Evolutionary conservation across 2,329 filamentous ascomycete species (phyloP).

Genomic region (Myriosclerotinia scirpicola): DNA sequence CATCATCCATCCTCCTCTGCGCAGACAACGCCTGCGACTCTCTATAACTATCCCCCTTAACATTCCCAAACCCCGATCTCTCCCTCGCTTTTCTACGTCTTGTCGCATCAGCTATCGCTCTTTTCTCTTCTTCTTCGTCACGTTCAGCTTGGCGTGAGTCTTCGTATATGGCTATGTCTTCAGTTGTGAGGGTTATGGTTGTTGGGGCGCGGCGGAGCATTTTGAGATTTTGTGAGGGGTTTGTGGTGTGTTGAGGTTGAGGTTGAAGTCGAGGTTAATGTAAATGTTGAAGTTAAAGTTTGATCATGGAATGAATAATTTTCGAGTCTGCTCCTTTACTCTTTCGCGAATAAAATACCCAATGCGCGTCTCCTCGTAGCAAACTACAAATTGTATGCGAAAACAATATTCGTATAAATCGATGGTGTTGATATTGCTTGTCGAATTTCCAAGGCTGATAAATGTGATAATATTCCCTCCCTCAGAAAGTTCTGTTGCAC

Average conservation of each 20-base stretch:
- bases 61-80: neutral
- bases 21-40: slow-evolving; percentile 18
- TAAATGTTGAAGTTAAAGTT: neutral
- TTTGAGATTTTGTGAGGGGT: neutral
- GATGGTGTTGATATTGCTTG: neutral
- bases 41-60: neutral
- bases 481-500: slow-evolving; percentile 1
- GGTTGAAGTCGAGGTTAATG: neutral
- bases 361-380: neutral
- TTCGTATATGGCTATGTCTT: slow-evolving; percentile 71
- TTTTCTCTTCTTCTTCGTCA: slow-evolving; percentile 31
- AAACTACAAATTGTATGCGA: neutral
- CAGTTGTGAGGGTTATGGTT: slow-evolving; percentile 64
- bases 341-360: neutral
- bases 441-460: neutral
- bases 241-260: neutral
- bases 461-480: neutral
- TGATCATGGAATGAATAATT: neutral
- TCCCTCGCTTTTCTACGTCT: slow-evolving; percentile 8
- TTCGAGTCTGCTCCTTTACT: neutral
- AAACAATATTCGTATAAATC: neutral
- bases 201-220: slow-evolving; percentile 71
- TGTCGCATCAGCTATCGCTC: neutral
- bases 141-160: slow-evolving; percentile 46
- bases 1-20: slow-evolving; percentile 25